Base-by-base conservation (phyloP, 768 basidiomycete species). In the Sutorius australiensis region DNA sequence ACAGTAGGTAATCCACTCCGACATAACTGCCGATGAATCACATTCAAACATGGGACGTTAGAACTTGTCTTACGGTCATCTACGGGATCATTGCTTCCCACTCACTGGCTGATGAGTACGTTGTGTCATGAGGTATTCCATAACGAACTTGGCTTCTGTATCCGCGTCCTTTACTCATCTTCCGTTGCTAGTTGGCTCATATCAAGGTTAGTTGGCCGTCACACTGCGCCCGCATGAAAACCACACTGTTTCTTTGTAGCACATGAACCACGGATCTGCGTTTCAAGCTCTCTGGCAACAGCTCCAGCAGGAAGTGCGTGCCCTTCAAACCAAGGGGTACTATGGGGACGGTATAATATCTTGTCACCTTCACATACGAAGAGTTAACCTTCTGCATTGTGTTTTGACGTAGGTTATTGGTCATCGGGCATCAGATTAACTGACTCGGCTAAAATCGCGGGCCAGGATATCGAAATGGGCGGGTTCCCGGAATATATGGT, bases 401-500 rank as follows among this genome's bases (percentile, higher is more conserved):
- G 16, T n/a, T 21, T 31, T 56, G 24, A 24, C 24, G 24, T 24
- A 92, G 89, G 89, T 9, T 89, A 84, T 62, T 92, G 89, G 88
- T 92, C 89, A 14, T 81, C 85, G 39, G 90, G 91, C 2, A 81
- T 71, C 14, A 79, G 88, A 43, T 75, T 92, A 12, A 74, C 74
- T 1, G 89, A 92, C 67, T 86, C 87, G 0, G 75, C 76, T 2
- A 72, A 67, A 37, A 66, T 87, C 21, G 68, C 71, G 0, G 80
- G 81, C 3, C 72, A 79, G 51, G 81, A 80, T 1, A 68, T 79
- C 37, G 77, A 77, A 34, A 65, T 67, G 21, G 81, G 77, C 3
- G 86, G 86, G 45, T 73, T 89, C 3, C 90, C 90, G 5, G 87
- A 91, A 72, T 91, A 83, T 63, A 80, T 91, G 76, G 89, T 89